Conservation (phyloP, 139 green algal genomes). For the Picochlorum sp. region DNA sequence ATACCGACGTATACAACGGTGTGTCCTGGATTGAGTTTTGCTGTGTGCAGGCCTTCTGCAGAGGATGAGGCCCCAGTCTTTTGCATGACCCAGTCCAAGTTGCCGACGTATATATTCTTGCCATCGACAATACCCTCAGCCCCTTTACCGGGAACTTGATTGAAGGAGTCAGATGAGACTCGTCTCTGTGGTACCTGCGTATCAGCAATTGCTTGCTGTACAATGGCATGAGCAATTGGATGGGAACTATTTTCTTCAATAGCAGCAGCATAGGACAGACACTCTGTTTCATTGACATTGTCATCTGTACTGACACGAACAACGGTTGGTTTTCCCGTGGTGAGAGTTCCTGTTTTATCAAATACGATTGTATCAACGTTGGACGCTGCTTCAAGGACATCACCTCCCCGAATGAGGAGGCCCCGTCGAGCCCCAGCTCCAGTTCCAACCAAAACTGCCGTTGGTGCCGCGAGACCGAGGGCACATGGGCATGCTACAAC, state of each 20-base stretch:
- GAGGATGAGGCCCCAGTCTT: neutral
- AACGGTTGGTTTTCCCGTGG: constrained; percentile 62
- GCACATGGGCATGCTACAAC: constrained; percentile 91
- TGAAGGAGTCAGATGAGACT: constrained; percentile 49
- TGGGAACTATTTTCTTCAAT: constrained; percentile 67
- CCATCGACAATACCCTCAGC: constrained; percentile 53
- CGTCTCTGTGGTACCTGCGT: neutral
- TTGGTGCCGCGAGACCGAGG: constrained; percentile 85
- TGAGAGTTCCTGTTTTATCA: constrained; percentile 95
- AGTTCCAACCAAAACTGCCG: constrained; percentile 85
- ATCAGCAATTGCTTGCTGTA: constrained; percentile 5
- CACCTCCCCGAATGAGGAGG: constrained; percentile 75
- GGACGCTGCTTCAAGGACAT: constrained; percentile 64
- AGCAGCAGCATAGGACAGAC: constrained; percentile 47
- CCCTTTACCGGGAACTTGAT: constrained; percentile 69
- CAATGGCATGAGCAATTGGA: constrained; percentile 55
- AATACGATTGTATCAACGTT: constrained; percentile 80
- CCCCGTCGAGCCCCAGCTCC: constrained; percentile 59
- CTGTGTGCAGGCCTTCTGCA: constrained; percentile 2
- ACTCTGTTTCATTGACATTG: constrained; percentile 1
- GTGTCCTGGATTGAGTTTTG: neutral
- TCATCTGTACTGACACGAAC: constrained; percentile 8
- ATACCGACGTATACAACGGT: constrained; percentile 52
- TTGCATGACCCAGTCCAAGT: constrained; percentile 55
- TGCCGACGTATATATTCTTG: constrained; percentile 59